Evolutionary conservation across 371 early-diverging fungal genomes (phyloP).

Genomic region (Lichtheimia ornata): DNA sequence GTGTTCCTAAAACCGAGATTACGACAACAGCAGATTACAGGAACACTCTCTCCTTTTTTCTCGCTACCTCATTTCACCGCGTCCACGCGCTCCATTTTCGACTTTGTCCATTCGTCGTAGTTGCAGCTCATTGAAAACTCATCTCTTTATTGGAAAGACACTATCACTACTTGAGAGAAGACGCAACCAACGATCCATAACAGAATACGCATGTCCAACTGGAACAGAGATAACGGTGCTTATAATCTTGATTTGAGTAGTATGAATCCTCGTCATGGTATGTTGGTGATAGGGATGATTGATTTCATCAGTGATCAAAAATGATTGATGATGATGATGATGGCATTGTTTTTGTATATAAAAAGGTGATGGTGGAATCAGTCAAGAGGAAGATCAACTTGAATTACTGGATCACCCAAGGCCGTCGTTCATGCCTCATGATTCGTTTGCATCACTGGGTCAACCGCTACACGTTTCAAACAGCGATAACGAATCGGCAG

Average conservation of each 20-base stretch:
- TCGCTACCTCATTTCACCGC: too few relatives aligned
- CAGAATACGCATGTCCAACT: slow-evolving; percentile 9
- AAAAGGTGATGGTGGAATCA: slow-evolving; percentile 30
- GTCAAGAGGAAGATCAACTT: slow-evolving; percentile 36
- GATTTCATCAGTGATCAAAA: neutral
- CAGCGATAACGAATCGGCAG: slow-evolving; percentile 36
- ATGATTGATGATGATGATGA: slow-evolving; percentile 11
- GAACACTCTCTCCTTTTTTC: too few relatives aligned
- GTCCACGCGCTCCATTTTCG: too few relatives aligned
- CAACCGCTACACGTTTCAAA: slow-evolving; percentile 16
- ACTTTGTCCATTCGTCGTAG: too few relatives aligned
- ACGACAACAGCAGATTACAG: too few relatives aligned
- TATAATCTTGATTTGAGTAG: slow-evolving; percentile 9
- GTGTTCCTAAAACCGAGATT: too few relatives aligned
- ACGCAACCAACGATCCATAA: too few relatives aligned
- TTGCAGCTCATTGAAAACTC: too few relatives aligned
- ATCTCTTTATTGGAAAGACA: too few relatives aligned
- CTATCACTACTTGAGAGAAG: too few relatives aligned
- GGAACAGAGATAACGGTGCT: slow-evolving; percentile 6
- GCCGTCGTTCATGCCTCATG: slow-evolving; percentile 19
- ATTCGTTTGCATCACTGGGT: slow-evolving; percentile 28
- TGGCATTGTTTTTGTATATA: neutral
- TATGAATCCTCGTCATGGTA: slow-evolving; percentile 17
- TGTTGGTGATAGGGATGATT: neutral
- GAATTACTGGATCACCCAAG: slow-evolving; percentile 24